A percentile compares a stretch with the other conserved stretches of the same genome.
Evolutionary conservation across 805 yeast genomes (phyloP).

Genomic region (Nakazawaea wickerhamii): DNA sequence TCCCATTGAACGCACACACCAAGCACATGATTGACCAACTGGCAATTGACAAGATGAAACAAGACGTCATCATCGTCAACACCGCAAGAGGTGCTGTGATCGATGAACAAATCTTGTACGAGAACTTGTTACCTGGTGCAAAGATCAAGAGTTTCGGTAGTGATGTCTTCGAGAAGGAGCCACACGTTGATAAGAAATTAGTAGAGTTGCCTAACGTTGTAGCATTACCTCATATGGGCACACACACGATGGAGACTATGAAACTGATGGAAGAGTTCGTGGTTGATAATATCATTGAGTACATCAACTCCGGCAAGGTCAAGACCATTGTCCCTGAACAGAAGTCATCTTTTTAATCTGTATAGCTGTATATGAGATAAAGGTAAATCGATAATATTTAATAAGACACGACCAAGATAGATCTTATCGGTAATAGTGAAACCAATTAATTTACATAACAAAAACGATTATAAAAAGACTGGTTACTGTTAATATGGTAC

Average conservation of each 20-base stretch:
- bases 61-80: conserved; percentile 72
- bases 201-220: conserved; percentile 61
- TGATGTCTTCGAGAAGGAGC: conserved; percentile 76
- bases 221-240: conserved; percentile 86
- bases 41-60: conserved; percentile 64
- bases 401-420: background rate
- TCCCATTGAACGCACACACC: conserved; percentile 73
- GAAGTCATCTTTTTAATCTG: conserved; percentile 1
- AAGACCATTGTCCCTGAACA: conserved; percentile 77
- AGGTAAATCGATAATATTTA: background rate
- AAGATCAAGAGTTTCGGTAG: conserved; percentile 64
- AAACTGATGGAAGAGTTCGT: conserved; percentile 77
- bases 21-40: conserved; percentile 61
- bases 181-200: conserved; percentile 61
- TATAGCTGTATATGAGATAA: background rate
- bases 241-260: conserved; percentile 70
- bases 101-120: conserved; percentile 55
- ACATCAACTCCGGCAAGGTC: conserved; percentile 61
- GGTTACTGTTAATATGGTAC: no score
- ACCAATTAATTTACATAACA: background rate
- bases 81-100: conserved; percentile 87
- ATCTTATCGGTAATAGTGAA: conserved; percentile 2
- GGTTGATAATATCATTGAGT: conserved; percentile 59
- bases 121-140: conserved; percentile 49
- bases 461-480: no score